phyloP scores from a whole-genome alignment of 2,329 filamentous ascomycete species.

The Aureobasidium sp. region DNA sequence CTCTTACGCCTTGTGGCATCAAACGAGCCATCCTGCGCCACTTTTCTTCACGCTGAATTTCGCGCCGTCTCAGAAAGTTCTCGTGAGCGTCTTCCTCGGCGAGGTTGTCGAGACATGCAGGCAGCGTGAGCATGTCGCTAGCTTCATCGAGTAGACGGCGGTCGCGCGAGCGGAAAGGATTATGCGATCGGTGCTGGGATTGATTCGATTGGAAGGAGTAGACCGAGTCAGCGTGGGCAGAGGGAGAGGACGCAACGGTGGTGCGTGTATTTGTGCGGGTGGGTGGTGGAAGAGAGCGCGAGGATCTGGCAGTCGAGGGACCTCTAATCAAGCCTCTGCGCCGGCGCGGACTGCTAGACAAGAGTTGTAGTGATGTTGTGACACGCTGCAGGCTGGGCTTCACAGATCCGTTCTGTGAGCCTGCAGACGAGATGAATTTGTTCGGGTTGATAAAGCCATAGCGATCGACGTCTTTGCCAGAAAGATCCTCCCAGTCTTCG shows the following conservation, averaged over 20 bases:
- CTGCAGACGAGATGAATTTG: slow-evolving; percentile 30
- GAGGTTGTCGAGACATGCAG: slow-evolving; percentile 44
- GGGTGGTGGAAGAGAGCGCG: slow-evolving; percentile 29
- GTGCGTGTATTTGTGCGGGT: slow-evolving; percentile 23
- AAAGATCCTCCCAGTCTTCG: slow-evolving; percentile 58
- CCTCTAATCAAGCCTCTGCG: slow-evolving; percentile 43
- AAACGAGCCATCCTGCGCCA: slow-evolving; percentile 59
- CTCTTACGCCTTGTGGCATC: slow-evolving; percentile 35
- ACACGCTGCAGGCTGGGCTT: slow-evolving; percentile 49
- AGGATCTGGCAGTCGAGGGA: slow-evolving; percentile 41
- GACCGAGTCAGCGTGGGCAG: slow-evolving; percentile 28
- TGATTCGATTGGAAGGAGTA: slow-evolving; percentile 34
- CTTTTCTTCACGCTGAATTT: slow-evolving; percentile 57
- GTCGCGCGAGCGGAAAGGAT: slow-evolving; percentile 45
- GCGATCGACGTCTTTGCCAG: slow-evolving; percentile 53
- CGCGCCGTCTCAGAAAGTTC: slow-evolving; percentile 49
- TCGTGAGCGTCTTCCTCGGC: slow-evolving; percentile 39
- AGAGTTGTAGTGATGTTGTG: slow-evolving; percentile 51
- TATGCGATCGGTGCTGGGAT: slow-evolving; percentile 15
- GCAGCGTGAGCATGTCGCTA: slow-evolving; percentile 58
- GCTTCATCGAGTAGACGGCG: slow-evolving; percentile 53
- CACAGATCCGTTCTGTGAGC: slow-evolving; percentile 25
- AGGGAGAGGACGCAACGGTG: slow-evolving; percentile 25
- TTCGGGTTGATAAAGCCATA: slow-evolving; percentile 56
- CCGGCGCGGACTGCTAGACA: slow-evolving; percentile 49